Evolutionary conservation across 176 grass and related monocot genomes (phyloP).

Genomic region (Phoenix dactylifera): DNA sequence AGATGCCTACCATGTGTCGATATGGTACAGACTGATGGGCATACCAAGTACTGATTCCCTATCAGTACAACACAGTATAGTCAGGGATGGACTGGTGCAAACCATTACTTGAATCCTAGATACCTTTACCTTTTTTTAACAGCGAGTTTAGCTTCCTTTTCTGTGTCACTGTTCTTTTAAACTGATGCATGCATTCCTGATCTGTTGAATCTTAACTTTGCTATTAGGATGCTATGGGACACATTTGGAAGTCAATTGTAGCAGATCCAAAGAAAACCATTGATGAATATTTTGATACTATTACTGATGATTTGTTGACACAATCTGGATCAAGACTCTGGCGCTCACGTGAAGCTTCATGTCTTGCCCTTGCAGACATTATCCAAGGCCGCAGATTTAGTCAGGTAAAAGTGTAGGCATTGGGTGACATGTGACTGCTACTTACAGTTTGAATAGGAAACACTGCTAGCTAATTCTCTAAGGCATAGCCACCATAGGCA

Average conservation of each 20-base stretch:
- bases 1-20: too few species aligned
- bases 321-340: conserved; percentile 98
- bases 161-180: background rate
- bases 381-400: conserved; percentile 87
- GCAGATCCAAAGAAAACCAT: conserved; percentile 84
- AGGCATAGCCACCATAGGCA: too few species aligned
- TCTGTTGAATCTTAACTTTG: conserved; percentile 2
- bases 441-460: too few species aligned
- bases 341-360: conserved; percentile 95
- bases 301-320: conserved; percentile 80
- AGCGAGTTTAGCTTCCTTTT: background rate
- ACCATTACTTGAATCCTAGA: too few species aligned
- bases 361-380: conserved; percentile 93
- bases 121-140: too few species aligned
- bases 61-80: too few species aligned
- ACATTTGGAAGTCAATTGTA: conserved; percentile 98
- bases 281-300: conserved; percentile 84
- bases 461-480: too few species aligned
- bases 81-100: too few species aligned
- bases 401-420: conserved; percentile 33
- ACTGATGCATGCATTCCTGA: background rate
- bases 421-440: too few species aligned
- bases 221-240: conserved; percentile 91
- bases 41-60: too few species aligned
- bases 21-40: too few species aligned